Evolutionary conservation across 2,329 filamentous ascomycete species (phyloP).

Genomic region (Mycosphaerella arachidis): DNA sequence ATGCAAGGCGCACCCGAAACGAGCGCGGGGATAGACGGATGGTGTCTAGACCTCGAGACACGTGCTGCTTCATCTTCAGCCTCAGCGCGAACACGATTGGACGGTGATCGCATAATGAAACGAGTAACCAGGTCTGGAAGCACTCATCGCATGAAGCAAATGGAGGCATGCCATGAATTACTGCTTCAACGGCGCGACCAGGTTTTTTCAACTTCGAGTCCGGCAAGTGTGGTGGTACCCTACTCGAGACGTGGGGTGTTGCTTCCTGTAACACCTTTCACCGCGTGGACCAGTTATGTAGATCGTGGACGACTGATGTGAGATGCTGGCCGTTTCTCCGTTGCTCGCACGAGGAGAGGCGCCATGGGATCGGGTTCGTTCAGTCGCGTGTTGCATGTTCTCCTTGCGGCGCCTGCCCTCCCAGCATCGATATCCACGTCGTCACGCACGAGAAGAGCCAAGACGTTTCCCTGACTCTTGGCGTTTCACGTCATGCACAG

Average conservation of each 20-base stretch:
- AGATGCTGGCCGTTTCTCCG: neutral
- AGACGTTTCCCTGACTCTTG: neutral
- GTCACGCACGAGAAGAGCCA: neutral
- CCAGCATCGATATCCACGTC: neutral
- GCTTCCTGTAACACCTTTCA: neutral
- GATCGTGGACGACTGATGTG: neutral
- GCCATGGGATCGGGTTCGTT: too few relatives aligned
- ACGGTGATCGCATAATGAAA: neutral
- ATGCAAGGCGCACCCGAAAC: neutral
- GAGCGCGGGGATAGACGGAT: neutral
- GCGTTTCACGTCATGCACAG: neutral
- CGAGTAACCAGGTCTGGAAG: neutral
- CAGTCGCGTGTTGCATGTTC: neutral
- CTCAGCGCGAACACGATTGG: neutral
- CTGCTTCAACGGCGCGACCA: too few relatives aligned
- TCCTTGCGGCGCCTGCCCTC: neutral
- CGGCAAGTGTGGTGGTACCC: neutral
- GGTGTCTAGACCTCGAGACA: neutral
- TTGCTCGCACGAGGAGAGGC: neutral
- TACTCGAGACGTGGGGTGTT: neutral
- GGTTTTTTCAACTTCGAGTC: neutral
- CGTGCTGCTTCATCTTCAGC: neutral
- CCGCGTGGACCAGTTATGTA: neutral
- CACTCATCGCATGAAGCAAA: neutral
- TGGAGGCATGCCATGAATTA: neutral